Base-by-base conservation (phyloP, 75 land plant species). In the Cryptomeria japonica region DNA sequence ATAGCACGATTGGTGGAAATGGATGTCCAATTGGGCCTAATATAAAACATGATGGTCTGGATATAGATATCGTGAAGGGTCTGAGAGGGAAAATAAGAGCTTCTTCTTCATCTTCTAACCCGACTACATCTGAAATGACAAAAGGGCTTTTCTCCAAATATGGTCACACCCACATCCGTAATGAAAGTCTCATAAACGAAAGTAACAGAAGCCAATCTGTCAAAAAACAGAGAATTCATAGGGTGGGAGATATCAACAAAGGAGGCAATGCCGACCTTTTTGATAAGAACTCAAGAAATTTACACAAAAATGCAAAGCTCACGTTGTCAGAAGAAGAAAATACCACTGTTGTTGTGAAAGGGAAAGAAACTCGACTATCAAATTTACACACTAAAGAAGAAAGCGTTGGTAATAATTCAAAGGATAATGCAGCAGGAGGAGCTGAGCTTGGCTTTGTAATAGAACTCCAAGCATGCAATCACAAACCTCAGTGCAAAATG, bases 391-490 rank as follows among this genome's bases (percentile, higher is more conserved):
- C 25, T 73, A 14, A 34, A 73, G 77, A 73, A 32, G 37, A 73
- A 31, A 34, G 2, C 15, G 34, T 73, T 34, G 14, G 77, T 31
- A 34, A 73, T 73, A 2, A 34, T 73, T 22, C 10, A 10, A 55
- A 55, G 64, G 37, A 53, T 15, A 55, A 31, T 8, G 16, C 86
- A 37, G 28, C 38, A 84, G 86, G 36, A 37, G 64, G 32, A 55
- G 15, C 16, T 55, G 86, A 31, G 19, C 64, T 55, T 84, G 86
- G 86, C 9, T 84, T 84, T n/a, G 37, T 84, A 53, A 53, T 84
- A 32, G 86, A 84, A 15, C 86, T 84, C 39, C 58, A 47, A 47
- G 41, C 86, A 34, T 84, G 86, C 86, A 53, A 84, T 55, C 86
- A 84, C 37, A 37, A 55, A 55, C 15, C 18, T 37, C 53, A 28